Base-by-base conservation (phyloP, 2,329 filamentous ascomycete genomes). In the Apiospora pterosperma region DNA sequence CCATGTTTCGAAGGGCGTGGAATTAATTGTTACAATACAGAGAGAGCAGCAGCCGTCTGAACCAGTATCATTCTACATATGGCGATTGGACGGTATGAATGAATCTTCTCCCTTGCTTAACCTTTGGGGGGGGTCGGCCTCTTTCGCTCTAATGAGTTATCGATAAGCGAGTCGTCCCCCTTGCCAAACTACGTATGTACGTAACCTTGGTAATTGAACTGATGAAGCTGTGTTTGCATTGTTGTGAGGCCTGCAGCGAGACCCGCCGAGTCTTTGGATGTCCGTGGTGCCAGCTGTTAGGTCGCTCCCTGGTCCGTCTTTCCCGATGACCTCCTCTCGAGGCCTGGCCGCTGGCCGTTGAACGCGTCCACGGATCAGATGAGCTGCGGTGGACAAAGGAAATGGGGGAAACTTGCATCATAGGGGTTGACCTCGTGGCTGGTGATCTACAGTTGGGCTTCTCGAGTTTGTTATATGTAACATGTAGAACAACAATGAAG, bases 351-450 rank as follows among this genome's bases (percentile, higher is more conserved):
- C n/a, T n/a, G 48, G 48, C 48, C 48, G 48, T 55, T 55, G 48
- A 16, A 55, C 48, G 48, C 48, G 28, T 55, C 48, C 48, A 28
- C 28, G n/a, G 48, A 55, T 55, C 48, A 55, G 31, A 25, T 55
- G 48, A 55, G 48, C 31, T 55, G 48, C 48, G 44, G 48, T 55
- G 48, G 48, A 34, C 48, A 55, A 55, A 55, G 48, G 48, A 55
- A 55, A 55, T 55, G 48, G 48, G 48, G 48, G 34, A 55, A 19
- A 55, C n/a, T 19, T 34, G 34, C 48, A 55, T 55, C 48, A 55
- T 55, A 55, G 48, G 48, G 48, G 48, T 55, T 19, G 48, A 10
- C 48, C 48, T 55, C 48, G 48, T 55, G 48, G 48, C 48, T 31
- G 48, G 16, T n/a, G 48, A 55, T 55, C 48, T 28, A 55, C 48